Evolutionary conservation across 257 asterid species (phyloP).

Genomic region (Osmanthus fragrans): DNA sequence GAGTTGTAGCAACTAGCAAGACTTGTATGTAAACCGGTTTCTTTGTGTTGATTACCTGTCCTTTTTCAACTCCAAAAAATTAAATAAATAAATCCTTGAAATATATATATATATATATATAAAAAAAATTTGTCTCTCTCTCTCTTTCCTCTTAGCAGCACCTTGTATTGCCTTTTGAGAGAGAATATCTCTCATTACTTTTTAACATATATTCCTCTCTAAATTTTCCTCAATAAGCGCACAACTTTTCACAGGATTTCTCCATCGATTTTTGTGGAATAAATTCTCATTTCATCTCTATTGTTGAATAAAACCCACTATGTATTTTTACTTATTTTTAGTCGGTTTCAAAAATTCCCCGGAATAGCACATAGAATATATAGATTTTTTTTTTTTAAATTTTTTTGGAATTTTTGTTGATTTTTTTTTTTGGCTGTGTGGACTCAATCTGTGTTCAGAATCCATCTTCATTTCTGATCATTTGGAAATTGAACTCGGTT

Average conservation of each 20-base stretch:
- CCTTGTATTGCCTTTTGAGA: conserved; percentile 27
- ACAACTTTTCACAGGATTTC: conserved; percentile 32
- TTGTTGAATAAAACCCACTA: conserved; percentile 14
- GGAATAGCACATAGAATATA: neutral
- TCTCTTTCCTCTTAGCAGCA: conserved; percentile 26
- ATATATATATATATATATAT: too few relatives aligned
- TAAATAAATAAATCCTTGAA: neutral
- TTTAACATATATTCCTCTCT: conserved; percentile 50
- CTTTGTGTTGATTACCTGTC: conserved; percentile 59
- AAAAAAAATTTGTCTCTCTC: conserved; percentile 11
- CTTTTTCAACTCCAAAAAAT: conserved; percentile 7
- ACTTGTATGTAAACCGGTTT: conserved; percentile 37
- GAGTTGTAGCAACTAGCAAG: too few relatives aligned
- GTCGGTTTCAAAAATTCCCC: conserved; percentile 3
- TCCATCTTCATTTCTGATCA: conserved; percentile 26
- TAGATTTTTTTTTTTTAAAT: neutral
- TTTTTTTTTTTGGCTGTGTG: neutral
- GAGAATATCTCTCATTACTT: conserved; percentile 42
- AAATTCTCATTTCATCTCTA: neutral
- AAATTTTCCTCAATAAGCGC: conserved; percentile 42
- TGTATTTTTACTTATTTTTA: conserved; percentile 17
- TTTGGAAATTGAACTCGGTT: conserved; percentile 31
- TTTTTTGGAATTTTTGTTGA: neutral
- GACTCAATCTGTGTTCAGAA: conserved; percentile 22
- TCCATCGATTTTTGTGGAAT: conserved; percentile 34